These are phyloP conservation scores for Trichosporon inkin DNA, from an alignment of 1,284 basidiomycete species.

Conservation along the genomic window DNA sequence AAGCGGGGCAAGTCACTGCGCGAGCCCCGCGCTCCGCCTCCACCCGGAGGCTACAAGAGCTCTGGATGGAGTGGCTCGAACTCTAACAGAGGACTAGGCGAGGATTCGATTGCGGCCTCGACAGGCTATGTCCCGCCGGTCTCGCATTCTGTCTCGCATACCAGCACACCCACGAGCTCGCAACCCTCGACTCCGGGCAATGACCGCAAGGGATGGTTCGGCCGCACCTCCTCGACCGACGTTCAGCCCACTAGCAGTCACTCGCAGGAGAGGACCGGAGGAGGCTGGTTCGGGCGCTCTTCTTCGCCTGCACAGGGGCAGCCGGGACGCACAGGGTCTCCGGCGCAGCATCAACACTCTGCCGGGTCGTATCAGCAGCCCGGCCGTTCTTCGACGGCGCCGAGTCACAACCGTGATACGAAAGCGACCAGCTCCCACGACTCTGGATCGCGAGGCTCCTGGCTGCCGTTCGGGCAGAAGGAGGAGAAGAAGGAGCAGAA, in stretches of 20 bases:
- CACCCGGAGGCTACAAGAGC: slow-evolving; percentile 3
- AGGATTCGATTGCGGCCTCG: neutral
- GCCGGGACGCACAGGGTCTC: neutral
- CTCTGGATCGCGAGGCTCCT: neutral
- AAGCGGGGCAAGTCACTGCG: slow-evolving; percentile 8
- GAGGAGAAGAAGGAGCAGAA: slow-evolving; percentile 5
- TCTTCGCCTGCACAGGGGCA: neutral
- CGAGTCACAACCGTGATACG: neutral
- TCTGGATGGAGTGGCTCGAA: neutral
- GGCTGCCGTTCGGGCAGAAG: neutral
- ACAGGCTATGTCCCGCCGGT: neutral
- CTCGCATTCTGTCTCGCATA: neutral
- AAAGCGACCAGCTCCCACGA: neutral
- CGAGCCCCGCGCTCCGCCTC: neutral
- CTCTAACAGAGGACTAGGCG: neutral
- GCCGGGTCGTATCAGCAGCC: too few species aligned
- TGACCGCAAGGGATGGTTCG: neutral
- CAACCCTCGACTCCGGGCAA: neutral
- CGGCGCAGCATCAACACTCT: neutral
- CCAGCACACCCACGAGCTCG: neutral
- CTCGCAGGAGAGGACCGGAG: neutral
- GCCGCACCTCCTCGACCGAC: neutral
- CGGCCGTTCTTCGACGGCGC: neutral
- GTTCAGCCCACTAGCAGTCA: neutral
- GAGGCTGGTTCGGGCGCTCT: slow-evolving; percentile 3